Conservation (phyloP, 768 basidiomycete genomes). For the Hemileccinum impolitum region DNA sequence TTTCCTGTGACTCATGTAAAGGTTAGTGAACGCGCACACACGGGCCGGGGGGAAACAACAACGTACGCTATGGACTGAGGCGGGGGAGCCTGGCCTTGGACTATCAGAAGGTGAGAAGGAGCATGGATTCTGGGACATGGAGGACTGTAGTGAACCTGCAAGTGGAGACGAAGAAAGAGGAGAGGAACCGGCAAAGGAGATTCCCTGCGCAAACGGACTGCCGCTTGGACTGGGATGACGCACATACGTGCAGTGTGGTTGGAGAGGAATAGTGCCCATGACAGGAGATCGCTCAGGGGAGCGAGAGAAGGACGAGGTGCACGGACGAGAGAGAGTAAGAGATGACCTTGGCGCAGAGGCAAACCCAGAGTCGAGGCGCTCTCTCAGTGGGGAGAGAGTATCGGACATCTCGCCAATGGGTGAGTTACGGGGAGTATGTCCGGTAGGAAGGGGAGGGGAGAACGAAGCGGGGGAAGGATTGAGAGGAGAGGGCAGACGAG, state of each 20-base stretch:
- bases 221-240: constrained; percentile 8
- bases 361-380: constrained; percentile 6
- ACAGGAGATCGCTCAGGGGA: constrained; percentile 14
- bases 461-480: constrained; percentile 16
- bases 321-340: background rate
- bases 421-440: constrained; percentile 6
- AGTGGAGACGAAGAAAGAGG: constrained; percentile 12
- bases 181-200: constrained; percentile 11
- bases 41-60: background rate
- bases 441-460: background rate
- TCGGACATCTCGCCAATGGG: constrained; percentile 12
- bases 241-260: constrained; percentile 4
- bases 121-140: background rate
- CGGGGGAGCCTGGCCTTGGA: constrained; percentile 9
- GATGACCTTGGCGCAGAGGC: constrained; percentile 1
- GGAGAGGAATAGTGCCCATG: background rate
- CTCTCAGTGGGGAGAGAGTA: constrained; percentile 18
- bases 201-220: constrained; percentile 10
- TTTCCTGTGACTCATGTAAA: background rate
- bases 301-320: constrained; percentile 14
- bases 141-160: background rate
- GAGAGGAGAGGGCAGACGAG: constrained; percentile 24
- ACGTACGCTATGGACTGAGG: constrained; percentile 12
- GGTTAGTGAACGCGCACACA: background rate
- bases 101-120: constrained; percentile 8